phyloP scores from a whole-genome alignment of 768 basidiomycete genomes.

The Tricholoma bakamatsutake region DNA sequence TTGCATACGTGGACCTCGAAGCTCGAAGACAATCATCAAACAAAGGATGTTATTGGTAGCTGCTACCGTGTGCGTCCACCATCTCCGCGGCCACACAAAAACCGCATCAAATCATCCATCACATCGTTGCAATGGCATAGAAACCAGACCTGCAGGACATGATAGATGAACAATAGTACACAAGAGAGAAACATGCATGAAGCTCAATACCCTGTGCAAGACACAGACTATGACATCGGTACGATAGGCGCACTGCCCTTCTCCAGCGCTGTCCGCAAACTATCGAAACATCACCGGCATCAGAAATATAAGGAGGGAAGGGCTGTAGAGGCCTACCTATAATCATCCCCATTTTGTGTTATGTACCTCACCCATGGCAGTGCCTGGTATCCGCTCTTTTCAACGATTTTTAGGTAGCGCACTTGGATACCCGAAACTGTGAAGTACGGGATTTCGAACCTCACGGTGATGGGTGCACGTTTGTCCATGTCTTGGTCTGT shows the following conservation, averaged over 20 bases:
- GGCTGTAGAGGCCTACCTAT: slow-evolving; percentile 49
- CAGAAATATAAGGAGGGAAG: neutral
- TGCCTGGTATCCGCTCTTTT: slow-evolving; percentile 97
- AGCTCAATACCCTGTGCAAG: neutral
- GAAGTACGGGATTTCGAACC: slow-evolving; percentile 98
- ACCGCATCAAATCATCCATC: no score
- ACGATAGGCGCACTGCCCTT: slow-evolving; percentile 65
- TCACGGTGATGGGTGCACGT: slow-evolving; percentile 92
- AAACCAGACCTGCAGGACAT: no score
- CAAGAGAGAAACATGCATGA: no score
- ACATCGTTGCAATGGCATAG: no score
- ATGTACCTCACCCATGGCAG: slow-evolving; percentile 95
- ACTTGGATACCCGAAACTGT: slow-evolving; percentile 98
- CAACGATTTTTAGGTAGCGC: slow-evolving; percentile 95
- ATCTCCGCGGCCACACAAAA: no score
- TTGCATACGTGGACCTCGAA: no score
- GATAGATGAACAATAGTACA: no score
- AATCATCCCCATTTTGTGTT: slow-evolving; percentile 88
- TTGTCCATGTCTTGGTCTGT: slow-evolving; percentile 76
- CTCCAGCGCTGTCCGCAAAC: slow-evolving; percentile 68
- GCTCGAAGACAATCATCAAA: no score
- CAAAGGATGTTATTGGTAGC: no score
- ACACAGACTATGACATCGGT: slow-evolving; percentile 34
- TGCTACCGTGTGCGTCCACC: no score
- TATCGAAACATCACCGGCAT: slow-evolving; percentile 16